phyloP scores from a whole-genome alignment of 2,329 filamentous ascomycete species.

The Colletotrichum lini region DNA sequence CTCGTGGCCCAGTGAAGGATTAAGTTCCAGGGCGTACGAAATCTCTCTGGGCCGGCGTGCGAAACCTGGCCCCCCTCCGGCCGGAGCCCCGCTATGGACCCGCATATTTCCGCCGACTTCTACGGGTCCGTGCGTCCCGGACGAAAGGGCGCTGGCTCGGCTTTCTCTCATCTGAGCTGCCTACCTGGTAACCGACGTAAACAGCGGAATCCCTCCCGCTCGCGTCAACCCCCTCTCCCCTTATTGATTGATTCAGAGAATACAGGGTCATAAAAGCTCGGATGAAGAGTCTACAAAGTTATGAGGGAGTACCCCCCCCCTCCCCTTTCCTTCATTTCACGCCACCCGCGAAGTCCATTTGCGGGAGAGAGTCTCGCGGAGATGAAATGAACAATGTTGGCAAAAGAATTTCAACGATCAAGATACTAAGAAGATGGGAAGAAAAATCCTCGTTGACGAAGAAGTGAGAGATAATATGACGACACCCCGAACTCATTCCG shows the following conservation, averaged over 20 bases:
- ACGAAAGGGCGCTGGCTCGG: slow-evolving; percentile 28
- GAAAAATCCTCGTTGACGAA: not conserved
- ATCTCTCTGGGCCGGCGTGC: slow-evolving; percentile 19
- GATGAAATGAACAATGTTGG: no score
- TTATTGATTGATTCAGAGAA: no score
- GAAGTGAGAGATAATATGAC: slow-evolving; percentile 16
- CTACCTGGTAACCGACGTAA: slow-evolving; percentile 8
- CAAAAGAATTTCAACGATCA: no score
- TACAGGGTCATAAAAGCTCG: not conserved
- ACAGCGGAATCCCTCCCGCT: slow-evolving; percentile 12
- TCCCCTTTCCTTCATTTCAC: no score
- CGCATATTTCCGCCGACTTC: not conserved
- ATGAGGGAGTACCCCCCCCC: no score
- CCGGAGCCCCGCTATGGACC: slow-evolving; percentile 17
- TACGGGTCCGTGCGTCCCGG: slow-evolving; percentile 30
- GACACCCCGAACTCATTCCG: slow-evolving; percentile 40
- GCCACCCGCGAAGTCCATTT: not conserved
- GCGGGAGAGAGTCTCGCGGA: not conserved
- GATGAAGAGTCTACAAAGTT: not conserved
- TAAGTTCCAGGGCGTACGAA: slow-evolving; percentile 6
- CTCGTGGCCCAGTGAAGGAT: not conserved
- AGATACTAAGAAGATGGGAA: not conserved
- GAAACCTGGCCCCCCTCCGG: slow-evolving; percentile 7
- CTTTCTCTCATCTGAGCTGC: not conserved
- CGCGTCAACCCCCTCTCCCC: not conserved